phyloP scores from a whole-genome alignment of 2,329 filamentous ascomycete species.

The Hypomyces perniciosus region DNA sequence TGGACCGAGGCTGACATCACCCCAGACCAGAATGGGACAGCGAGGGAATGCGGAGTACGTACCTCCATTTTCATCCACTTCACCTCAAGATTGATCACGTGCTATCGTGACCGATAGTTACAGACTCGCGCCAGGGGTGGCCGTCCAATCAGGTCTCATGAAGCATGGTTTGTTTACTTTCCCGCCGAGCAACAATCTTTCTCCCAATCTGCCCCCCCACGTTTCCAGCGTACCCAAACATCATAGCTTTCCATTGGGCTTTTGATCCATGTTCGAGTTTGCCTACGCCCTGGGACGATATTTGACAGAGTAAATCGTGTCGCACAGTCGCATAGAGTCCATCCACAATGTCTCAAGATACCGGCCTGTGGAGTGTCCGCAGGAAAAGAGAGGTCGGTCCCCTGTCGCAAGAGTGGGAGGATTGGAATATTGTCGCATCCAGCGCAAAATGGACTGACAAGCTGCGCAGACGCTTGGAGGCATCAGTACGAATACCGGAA shows the following conservation, averaged over 20 bases:
- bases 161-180: slow-evolving; percentile 38
- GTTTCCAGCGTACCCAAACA: slow-evolving; percentile 10
- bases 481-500: slow-evolving; percentile 73
- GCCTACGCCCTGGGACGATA: background rate
- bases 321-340: background rate
- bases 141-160: slow-evolving; percentile 22
- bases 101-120: slow-evolving; percentile 1
- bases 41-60: background rate
- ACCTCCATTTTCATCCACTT: background rate
- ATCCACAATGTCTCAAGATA: slow-evolving; percentile 76
- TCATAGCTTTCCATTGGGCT: slow-evolving; percentile 9
- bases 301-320: background rate
- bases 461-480: slow-evolving; percentile 69
- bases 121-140: background rate
- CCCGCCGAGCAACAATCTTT: slow-evolving; percentile 30
- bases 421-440: slow-evolving; percentile 15
- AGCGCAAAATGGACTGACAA: slow-evolving; percentile 15
- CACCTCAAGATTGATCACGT: slow-evolving; percentile 19
- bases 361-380: slow-evolving; percentile 84
- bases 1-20: slow-evolving; percentile 26
- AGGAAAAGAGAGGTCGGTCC: slow-evolving; percentile 76
- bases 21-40: background rate
- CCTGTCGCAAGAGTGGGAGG: background rate
- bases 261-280: background rate
- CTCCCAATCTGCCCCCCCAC: slow-evolving; percentile 5